Percentiles rank a stretch among this genome's conserved stretches.
These are phyloP conservation scores for Tylopilus rubrobrunneus DNA, from an alignment of 768 basidiomycete species.

Conservation along the genomic window DNA sequence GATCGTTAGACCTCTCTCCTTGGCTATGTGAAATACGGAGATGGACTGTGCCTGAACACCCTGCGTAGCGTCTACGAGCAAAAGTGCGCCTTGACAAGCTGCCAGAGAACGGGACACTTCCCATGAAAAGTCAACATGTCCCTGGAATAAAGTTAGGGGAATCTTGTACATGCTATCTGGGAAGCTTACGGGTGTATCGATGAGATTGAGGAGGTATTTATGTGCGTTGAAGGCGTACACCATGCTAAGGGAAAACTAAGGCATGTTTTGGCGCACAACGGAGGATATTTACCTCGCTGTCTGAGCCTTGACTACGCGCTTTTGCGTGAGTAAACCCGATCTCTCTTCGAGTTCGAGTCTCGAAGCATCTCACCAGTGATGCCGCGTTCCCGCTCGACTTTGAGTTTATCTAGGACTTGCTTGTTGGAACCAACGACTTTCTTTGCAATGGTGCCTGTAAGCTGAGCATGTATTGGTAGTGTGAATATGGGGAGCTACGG, in stretches of 20 bases:
- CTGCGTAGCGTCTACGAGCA: constrained; percentile 93
- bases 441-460: constrained; percentile 82
- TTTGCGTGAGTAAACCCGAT: constrained; percentile 1
- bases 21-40: constrained; percentile 88
- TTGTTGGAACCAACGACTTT: constrained; percentile 65
- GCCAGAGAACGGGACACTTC: constrained; percentile 91
- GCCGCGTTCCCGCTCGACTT: constrained; percentile 94
- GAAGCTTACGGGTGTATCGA: constrained; percentile 82
- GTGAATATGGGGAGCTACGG: background rate
- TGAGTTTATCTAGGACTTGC: constrained; percentile 89
- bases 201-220: constrained; percentile 81
- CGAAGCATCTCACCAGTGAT: constrained; percentile 66
- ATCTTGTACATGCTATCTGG: too few species aligned
- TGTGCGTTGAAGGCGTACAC: constrained; percentile 54
- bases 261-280: background rate
- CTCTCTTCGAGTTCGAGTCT: constrained; percentile 45
- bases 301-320: constrained; percentile 80
- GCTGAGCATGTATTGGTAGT: constrained; percentile 39
- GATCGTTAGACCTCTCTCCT: constrained; percentile 74
- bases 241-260: constrained; percentile 54
- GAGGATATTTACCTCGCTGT: constrained; percentile 66
- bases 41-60: constrained; percentile 98
- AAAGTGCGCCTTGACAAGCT: constrained; percentile 86
- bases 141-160: constrained; percentile 39
- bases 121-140: constrained; percentile 98